Conservation (phyloP, 768 basidiomycete genomes). For the Mycena rebaudengoi region DNA sequence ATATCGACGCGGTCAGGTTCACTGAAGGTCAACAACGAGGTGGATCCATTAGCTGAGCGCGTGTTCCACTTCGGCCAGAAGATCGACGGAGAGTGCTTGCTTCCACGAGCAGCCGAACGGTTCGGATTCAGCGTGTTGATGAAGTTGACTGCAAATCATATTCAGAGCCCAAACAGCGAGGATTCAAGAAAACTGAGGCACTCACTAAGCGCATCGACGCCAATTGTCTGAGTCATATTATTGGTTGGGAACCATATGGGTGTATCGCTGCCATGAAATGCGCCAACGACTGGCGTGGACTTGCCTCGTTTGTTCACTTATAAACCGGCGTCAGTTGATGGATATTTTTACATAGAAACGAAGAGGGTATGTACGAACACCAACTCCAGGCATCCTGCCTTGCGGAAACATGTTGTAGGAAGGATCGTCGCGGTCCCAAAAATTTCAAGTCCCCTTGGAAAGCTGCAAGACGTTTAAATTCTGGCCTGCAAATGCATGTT, state of each 20-base stretch:
- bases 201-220: slow-evolving; percentile 14
- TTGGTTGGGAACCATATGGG: slow-evolving; percentile 9
- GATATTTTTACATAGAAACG: neutral
- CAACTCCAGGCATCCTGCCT: slow-evolving; percentile 21
- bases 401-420: slow-evolving; percentile 14
- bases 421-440: slow-evolving; percentile 4
- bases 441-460: slow-evolving; percentile 18
- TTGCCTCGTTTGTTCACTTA: slow-evolving; percentile 20
- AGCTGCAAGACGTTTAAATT: slow-evolving; percentile 25
- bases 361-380: neutral
- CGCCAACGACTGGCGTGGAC: slow-evolving; percentile 9
- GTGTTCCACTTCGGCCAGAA: slow-evolving; percentile 19
- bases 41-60: neutral
- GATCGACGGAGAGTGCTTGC: neutral
- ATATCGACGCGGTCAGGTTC: slow-evolving; percentile 8
- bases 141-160: slow-evolving; percentile 12
- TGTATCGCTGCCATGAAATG: slow-evolving; percentile 6
- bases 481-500: neutral
- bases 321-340: neutral
- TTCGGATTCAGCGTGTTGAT: slow-evolving; percentile 22
- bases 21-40: slow-evolving; percentile 11
- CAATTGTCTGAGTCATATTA: neutral
- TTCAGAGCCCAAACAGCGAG: neutral
- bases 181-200: no score
- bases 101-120: neutral